Percentiles rank a stretch among this genome's conserved stretches.
These are phyloP conservation scores for Pseudopediastrum boryanum DNA, from an alignment of 139 green algal genomes.

Conservation along the genomic window DNA sequence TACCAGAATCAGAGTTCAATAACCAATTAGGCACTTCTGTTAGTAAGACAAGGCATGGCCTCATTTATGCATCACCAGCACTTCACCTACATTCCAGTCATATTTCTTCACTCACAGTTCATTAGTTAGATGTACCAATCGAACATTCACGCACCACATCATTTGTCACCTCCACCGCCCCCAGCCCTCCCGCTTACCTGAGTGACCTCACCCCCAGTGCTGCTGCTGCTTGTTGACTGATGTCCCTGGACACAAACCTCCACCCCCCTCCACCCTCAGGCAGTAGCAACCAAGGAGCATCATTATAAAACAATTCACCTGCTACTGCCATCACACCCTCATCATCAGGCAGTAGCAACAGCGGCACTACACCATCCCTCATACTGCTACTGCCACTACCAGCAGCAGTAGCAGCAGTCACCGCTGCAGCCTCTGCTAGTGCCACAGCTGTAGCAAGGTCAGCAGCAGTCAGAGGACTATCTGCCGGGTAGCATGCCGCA, in stretches of 20 bases:
- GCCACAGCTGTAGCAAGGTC: slow-evolving; percentile 39
- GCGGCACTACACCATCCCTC: background rate
- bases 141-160: no score
- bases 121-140: no score
- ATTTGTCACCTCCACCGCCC: no score
- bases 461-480: slow-evolving; percentile 11
- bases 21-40: no score
- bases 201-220: slow-evolving; percentile 57
- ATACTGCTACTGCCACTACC: background rate
- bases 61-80: no score
- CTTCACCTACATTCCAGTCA: no score
- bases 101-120: no score
- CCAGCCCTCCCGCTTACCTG: no score
- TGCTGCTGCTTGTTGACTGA: slow-evolving; percentile 58
- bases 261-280: slow-evolving; percentile 26
- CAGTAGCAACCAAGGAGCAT: slow-evolving; percentile 74
- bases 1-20: no score
- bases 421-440: slow-evolving; percentile 40
- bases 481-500: slow-evolving; percentile 26
- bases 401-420: slow-evolving; percentile 1
- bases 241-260: slow-evolving; percentile 54
- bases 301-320: slow-evolving; percentile 64
- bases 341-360: slow-evolving; percentile 53
- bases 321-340: slow-evolving; percentile 48
- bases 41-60: no score